Evolutionary conservation across 1,139 yeast species (phyloP).

Genomic region (Geotrichum klebahnii): DNA sequence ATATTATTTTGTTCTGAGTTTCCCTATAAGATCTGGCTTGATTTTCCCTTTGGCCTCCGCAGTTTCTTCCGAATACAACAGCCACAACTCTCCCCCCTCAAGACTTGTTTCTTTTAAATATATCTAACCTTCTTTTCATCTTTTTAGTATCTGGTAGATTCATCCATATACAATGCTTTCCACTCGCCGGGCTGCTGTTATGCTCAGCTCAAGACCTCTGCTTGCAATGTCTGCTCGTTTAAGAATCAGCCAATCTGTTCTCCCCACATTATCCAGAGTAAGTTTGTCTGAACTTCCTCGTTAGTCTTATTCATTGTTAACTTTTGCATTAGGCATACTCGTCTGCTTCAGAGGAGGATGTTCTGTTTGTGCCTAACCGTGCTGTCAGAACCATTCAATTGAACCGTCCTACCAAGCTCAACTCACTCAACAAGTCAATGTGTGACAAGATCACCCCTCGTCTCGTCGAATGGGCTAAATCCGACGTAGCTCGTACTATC

Average conservation of each 20-base stretch:
- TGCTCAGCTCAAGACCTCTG: background rate
- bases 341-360: constrained; percentile 44
- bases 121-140: background rate
- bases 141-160: background rate
- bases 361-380: constrained; percentile 58
- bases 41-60: too few relatives aligned
- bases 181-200: background rate
- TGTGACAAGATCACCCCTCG: constrained; percentile 69
- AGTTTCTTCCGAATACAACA: too few relatives aligned
- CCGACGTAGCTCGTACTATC: constrained; percentile 59
- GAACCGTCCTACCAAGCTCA: constrained; percentile 78
- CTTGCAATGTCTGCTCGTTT: constrained; percentile 32
- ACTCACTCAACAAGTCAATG: constrained; percentile 81
- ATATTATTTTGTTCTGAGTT: too few relatives aligned
- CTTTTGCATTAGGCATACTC: too few relatives aligned
- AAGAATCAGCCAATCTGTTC: constrained; percentile 23
- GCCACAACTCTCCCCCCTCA: too few relatives aligned
- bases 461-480: constrained; percentile 68
- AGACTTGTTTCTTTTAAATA: too few relatives aligned
- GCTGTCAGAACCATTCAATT: constrained; percentile 72
- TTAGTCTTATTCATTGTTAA: too few relatives aligned
- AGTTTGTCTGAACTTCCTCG: constrained; percentile 1
- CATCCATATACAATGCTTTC: background rate
- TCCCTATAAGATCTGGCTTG: too few relatives aligned
- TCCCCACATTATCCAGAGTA: constrained; percentile 21